phyloP scores from a whole-genome alignment of 305 asterid genomes.

The Solanum aculeatissimum region DNA sequence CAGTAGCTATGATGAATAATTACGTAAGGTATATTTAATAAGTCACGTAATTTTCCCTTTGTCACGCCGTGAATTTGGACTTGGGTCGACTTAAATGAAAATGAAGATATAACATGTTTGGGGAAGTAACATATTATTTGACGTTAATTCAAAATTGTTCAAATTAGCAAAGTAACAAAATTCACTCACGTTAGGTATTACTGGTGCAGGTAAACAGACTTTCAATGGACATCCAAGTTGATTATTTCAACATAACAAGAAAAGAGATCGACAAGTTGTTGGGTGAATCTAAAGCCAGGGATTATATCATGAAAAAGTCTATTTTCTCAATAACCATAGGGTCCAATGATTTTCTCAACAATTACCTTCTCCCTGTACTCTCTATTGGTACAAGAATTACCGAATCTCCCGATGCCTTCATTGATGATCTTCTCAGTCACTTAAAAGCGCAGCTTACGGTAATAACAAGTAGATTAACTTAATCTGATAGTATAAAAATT shows the following conservation, averaged over 20 bases:
- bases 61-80: background rate
- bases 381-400: constrained; percentile 67
- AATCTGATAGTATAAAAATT: background rate
- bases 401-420: constrained; percentile 51
- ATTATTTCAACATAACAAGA: constrained; percentile 84
- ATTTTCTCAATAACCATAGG: constrained; percentile 81
- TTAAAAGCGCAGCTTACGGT: constrained; percentile 76
- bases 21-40: too few relatives aligned
- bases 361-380: constrained; percentile 73
- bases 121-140: too few relatives aligned
- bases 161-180: background rate
- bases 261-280: constrained; percentile 46
- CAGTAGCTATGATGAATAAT: too few relatives aligned
- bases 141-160: too few relatives aligned
- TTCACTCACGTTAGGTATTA: background rate
- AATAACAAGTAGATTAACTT: background rate
- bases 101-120: too few relatives aligned
- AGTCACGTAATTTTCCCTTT: background rate
- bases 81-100: too few relatives aligned
- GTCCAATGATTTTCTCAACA: constrained; percentile 86
- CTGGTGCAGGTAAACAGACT: constrained; percentile 68
- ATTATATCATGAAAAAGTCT: constrained; percentile 36
- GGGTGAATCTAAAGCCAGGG: constrained; percentile 64
- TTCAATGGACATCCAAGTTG: constrained; percentile 84
- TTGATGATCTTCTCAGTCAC: constrained; percentile 56